These are phyloP conservation scores for Gnaphalium uliginosum DNA, from an alignment of 129 eudicot genomes.

Conservation along the genomic window DNA sequence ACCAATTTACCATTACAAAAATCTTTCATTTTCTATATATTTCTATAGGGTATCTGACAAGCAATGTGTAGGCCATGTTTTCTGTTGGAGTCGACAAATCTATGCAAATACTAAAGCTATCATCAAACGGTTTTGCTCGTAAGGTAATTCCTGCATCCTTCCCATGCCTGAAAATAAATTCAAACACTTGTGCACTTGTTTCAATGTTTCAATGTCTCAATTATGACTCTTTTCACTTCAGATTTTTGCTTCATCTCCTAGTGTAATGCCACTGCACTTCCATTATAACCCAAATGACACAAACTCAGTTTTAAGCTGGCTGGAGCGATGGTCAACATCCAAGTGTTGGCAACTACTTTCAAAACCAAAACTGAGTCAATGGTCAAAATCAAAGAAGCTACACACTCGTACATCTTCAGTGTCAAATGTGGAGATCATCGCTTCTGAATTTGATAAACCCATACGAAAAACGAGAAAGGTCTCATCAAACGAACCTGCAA, in stretches of 20 bases:
- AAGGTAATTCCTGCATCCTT: no score
- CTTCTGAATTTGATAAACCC: conserved; percentile 48
- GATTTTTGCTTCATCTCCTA: conserved; percentile 45
- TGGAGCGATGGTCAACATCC: conserved; percentile 55
- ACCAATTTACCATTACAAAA: not conserved
- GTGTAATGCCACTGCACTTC: conserved; percentile 46
- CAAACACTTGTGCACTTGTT: not conserved
- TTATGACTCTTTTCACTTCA: conserved; percentile 19
- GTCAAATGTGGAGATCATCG: conserved; percentile 30
- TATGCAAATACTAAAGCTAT: conserved; percentile 25
- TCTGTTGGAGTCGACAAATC: conserved; percentile 24
- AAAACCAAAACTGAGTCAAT: conserved; percentile 25
- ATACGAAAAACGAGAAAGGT: conserved; percentile 30
- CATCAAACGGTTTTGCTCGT: conserved; percentile 39
- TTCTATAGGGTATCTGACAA: conserved; percentile 10
- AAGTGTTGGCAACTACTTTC: conserved; percentile 41
- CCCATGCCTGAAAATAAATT: no score
- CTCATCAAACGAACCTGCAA: conserved; percentile 21
- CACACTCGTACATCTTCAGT: conserved; percentile 30
- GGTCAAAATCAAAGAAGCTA: conserved; percentile 26
- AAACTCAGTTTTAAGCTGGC: conserved; percentile 52
- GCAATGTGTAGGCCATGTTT: conserved; percentile 17
- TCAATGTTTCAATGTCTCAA: not conserved
- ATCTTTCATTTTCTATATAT: not conserved
- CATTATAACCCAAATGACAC: conserved; percentile 42